phyloP scores from a whole-genome alignment of 495 filamentous ascomycete genomes.

The Chaetomium fimeti region DNA sequence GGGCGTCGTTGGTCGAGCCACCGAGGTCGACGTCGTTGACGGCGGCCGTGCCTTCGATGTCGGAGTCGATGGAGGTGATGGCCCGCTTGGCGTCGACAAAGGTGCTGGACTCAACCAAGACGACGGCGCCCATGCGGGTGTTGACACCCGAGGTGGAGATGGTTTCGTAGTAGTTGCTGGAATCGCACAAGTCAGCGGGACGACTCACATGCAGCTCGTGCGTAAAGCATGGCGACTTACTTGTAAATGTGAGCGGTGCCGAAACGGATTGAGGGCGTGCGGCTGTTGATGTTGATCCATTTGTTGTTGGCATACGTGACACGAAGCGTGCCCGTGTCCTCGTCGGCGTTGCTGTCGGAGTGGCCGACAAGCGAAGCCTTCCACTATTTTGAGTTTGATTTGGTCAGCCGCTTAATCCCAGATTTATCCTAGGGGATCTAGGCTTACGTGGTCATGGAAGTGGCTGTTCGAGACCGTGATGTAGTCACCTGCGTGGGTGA shows the following conservation, averaged over 20 bases:
- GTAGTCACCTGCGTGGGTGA: slow-evolving; percentile 8
- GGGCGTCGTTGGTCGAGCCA: slow-evolving; percentile 12
- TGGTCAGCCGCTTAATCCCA: neutral
- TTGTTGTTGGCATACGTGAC: slow-evolving; percentile 11
- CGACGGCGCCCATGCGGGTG: slow-evolving; percentile 10
- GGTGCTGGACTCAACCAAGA: slow-evolving; percentile 5
- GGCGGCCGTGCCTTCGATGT: slow-evolving; percentile 1
- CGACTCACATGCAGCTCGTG: neutral
- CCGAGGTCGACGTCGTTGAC: slow-evolving; percentile 9
- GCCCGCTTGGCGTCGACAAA: slow-evolving; percentile 10
- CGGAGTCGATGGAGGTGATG: slow-evolving; percentile 14
- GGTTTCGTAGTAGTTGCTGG: slow-evolving; percentile 8
- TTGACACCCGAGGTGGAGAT: slow-evolving; percentile 9
- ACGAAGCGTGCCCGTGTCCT: slow-evolving; percentile 11
- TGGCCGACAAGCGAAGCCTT: slow-evolving; percentile 15
- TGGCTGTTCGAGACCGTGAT: slow-evolving; percentile 9
- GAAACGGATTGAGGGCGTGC: slow-evolving; percentile 8
- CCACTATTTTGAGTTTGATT: slow-evolving; percentile 1
- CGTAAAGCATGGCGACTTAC: neutral
- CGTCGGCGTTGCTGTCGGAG: slow-evolving; percentile 6
- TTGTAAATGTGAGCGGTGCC: slow-evolving; percentile 12
- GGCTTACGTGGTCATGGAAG: slow-evolving; percentile 12
- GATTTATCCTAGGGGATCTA: neutral
- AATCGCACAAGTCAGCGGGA: neutral
- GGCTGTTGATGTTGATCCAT: slow-evolving; percentile 10